Conservation (phyloP, 2,329 filamentous ascomycete genomes). For the Penicillium concentricum region DNA sequence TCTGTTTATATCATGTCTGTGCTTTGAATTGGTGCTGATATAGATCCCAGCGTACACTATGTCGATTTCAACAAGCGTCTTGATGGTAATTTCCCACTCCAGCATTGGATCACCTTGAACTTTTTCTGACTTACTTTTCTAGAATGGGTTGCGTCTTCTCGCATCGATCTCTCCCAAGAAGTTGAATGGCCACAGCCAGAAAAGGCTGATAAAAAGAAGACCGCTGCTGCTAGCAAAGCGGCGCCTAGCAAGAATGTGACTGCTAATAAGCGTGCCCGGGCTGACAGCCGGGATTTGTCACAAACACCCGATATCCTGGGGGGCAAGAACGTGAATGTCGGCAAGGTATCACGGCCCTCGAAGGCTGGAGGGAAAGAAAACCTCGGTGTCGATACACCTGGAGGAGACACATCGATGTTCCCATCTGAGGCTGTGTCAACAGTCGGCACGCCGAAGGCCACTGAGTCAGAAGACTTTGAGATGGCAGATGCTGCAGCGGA, state of each 20-base stretch:
- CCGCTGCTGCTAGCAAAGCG: slow-evolving; percentile 53
- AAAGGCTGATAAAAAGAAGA: slow-evolving; percentile 83
- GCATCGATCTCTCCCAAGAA: slow-evolving; percentile 83
- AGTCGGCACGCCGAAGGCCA: slow-evolving; percentile 40
- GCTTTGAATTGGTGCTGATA: slow-evolving; percentile 17
- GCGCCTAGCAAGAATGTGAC: slow-evolving; percentile 56
- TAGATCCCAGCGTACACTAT: slow-evolving; percentile 69
- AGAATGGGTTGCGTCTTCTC: slow-evolving; percentile 83
- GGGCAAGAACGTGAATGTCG: slow-evolving; percentile 50
- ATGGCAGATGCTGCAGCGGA: slow-evolving; percentile 41
- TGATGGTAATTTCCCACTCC: slow-evolving; percentile 45
- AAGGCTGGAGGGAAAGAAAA: slow-evolving; percentile 63
- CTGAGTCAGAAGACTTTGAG: slow-evolving; percentile 42
- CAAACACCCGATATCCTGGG: slow-evolving; percentile 54
- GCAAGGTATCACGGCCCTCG: slow-evolving; percentile 49
- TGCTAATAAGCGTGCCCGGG: slow-evolving; percentile 52
- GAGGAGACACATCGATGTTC: slow-evolving; percentile 30
- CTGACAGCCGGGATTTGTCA: slow-evolving; percentile 54
- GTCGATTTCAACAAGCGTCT: slow-evolving; percentile 95
- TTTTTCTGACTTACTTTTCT: slow-evolving; percentile 46
- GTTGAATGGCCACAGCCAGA: slow-evolving; percentile 96
- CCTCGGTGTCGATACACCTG: slow-evolving; percentile 46
- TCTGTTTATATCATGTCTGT: background rate
- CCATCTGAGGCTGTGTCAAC: slow-evolving; percentile 38
- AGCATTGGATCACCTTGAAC: background rate